Base-by-base conservation (phyloP, 1,284 basidiomycete genomes). In the Sporisorium scitamineum region DNA sequence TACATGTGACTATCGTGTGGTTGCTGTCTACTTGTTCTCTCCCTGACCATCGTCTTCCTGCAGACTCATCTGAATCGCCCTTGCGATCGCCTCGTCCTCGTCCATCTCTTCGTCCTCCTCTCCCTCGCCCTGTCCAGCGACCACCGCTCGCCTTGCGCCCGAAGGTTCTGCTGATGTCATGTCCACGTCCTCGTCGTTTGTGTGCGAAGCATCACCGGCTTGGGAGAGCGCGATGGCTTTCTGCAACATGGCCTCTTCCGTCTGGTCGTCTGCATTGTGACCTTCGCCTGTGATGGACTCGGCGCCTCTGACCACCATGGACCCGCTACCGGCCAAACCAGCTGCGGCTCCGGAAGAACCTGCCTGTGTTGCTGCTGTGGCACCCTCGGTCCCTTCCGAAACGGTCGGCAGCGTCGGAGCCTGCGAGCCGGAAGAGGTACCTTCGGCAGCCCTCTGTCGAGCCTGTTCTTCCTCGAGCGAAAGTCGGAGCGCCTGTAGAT, bases 391-490 rank as follows among this genome's bases (percentile, higher is more conserved):
- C 18, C 67, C 76, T 62, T 79, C 77, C 55, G 77, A 54, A 11
- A 76, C 77, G 27, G 75, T 71, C 27, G 75, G 65, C 37, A 80
- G 72, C 39, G 63, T 48, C 16, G 78, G 65, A 13, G 65, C 76
- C 34, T 70, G 65, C 26, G 72, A 70, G 41, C 70, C 63, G 14
- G 76, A 68, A 26, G 76, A 68, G 22, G 66, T 27, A 5, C 67
- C 69, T 32, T 82, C 80, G 27, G 79, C 65, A 13, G 83, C 78
- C 18, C 81, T 67, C 58, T 93, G 93, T 24, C 95, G 90, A 34
- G 94, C 94, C 84, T 93, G 91, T 70, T 95, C 96, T 87, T 99
- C 96, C 87, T 97, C 94, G 89, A 99, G 91, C 0, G 95, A 98
- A 92, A 99, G 94, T 42, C 96, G 93, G 47, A 99, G 89, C 13